Conservation (phyloP, 768 basidiomycete species). For the Naganishia antarctica region DNA sequence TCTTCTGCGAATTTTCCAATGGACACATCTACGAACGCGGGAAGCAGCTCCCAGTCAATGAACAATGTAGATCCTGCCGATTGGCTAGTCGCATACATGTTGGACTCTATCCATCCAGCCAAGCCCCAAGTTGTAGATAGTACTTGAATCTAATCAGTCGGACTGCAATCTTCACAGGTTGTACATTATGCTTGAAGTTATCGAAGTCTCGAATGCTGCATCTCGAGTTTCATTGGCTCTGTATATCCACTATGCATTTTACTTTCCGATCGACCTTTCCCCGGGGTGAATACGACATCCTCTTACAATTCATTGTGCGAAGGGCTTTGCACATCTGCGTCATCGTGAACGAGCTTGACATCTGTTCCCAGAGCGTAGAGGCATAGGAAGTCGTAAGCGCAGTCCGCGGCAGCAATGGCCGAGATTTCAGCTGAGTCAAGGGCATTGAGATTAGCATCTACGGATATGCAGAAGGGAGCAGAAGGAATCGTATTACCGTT, state of each 20-base stretch:
- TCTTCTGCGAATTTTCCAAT: not conserved
- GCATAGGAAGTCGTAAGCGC: slow-evolving; percentile 41
- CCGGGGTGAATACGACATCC: too few species aligned
- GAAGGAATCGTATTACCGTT: too few species aligned
- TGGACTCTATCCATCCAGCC: not conserved
- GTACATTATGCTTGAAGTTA: too few species aligned
- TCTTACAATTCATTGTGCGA: slow-evolving; percentile 3
- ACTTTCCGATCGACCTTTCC: not conserved
- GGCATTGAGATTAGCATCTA: not conserved
- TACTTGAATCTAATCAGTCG: too few species aligned
- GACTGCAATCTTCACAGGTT: not conserved
- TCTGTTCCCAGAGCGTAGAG: slow-evolving; percentile 31
- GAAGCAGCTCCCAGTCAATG: not conserved
- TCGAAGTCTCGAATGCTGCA: too few species aligned
- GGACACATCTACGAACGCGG: not conserved
- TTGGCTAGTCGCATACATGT: slow-evolving; percentile 8
- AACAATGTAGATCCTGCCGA: not conserved
- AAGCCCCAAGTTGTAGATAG: too few species aligned
- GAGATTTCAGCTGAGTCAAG: slow-evolving; percentile 36
- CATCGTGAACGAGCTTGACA: not conserved
- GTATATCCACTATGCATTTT: not conserved
- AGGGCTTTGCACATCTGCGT: not conserved
- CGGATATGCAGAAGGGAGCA: not conserved
- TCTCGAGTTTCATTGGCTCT: not conserved
- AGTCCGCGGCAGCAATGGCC: slow-evolving; percentile 39